phyloP scores from a whole-genome alignment of 768 basidiomycete species.

The Lactarius sp. region DNA sequence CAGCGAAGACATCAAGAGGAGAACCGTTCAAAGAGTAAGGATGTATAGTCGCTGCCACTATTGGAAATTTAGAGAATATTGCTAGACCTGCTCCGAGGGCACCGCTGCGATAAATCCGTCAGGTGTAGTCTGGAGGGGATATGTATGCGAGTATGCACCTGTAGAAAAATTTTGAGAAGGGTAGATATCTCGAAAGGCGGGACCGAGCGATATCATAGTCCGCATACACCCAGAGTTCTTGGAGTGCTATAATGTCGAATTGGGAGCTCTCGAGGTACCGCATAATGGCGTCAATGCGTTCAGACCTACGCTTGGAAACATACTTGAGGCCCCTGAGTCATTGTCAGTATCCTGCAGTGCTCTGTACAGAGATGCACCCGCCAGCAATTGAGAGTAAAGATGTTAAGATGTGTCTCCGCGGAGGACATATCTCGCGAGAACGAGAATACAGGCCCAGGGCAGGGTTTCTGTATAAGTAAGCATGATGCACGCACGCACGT shows the following conservation, averaged over 20 bases:
- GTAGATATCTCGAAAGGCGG: constrained; percentile 49
- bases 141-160: constrained; percentile 41
- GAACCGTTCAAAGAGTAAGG: constrained; percentile 84
- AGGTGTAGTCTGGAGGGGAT: background rate
- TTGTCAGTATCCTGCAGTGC: background rate
- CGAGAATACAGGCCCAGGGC: background rate
- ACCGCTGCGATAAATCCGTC: constrained; percentile 46
- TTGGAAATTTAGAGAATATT: constrained; percentile 77
- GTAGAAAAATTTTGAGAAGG: constrained; percentile 77
- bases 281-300: constrained; percentile 74
- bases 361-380: constrained; percentile 29
- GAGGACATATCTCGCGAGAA: constrained; percentile 26
- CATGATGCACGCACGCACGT: background rate
- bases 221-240: constrained; percentile 83
- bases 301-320: constrained; percentile 66
- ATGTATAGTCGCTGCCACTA: constrained; percentile 63
- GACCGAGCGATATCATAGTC: constrained; percentile 70
- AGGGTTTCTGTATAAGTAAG: too few species aligned
- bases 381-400: constrained; percentile 81
- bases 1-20: constrained; percentile 73
- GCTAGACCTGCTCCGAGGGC: constrained; percentile 92
- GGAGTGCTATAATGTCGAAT: constrained; percentile 78
- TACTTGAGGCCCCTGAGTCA: constrained; percentile 76
- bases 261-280: constrained; percentile 52
- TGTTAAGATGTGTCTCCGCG: constrained; percentile 44